Percentiles rank a stretch among this genome's conserved stretches.
Evolutionary conservation across 73 alveolate species (phyloP).

Genomic region (Tetrahymena thermophila): DNA sequence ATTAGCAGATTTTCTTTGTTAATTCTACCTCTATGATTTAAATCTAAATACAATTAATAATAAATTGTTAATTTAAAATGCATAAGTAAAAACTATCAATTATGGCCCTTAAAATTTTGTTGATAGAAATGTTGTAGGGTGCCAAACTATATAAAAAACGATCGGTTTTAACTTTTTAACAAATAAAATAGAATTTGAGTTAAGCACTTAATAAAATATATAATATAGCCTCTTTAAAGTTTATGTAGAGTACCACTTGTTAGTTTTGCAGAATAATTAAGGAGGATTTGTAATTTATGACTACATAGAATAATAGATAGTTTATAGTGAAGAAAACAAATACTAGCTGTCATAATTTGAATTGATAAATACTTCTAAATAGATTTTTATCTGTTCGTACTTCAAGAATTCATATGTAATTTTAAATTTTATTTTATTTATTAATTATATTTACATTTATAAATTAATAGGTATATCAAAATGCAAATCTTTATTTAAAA

Average conservation of each 20-base stretch:
- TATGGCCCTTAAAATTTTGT: not conserved
- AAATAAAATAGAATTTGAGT: not conserved
- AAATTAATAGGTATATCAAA: too few species aligned
- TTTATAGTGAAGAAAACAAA: not conserved
- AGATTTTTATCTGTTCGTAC: not conserved
- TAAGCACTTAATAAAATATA: too few species aligned
- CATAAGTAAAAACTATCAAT: not conserved
- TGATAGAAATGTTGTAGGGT: not conserved
- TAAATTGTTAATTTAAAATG: too few species aligned
- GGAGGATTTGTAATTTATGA: not conserved
- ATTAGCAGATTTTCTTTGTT: not conserved
- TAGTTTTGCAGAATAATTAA: not conserved
- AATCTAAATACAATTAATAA: not conserved
- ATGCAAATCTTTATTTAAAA: too few species aligned
- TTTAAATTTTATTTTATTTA: too few species aligned
- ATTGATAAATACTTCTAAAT: not conserved
- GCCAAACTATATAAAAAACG: not conserved
- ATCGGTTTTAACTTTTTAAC: not conserved
- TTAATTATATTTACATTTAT: too few species aligned
- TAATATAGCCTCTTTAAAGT: not conserved
- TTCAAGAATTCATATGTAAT: not conserved
- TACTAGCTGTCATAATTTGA: not conserved
- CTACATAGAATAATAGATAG: not conserved
- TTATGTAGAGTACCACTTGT: not conserved
- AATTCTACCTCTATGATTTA: not conserved